Evolutionary conservation across 2,329 filamentous ascomycete species (phyloP).

Genomic region (Exophiala spinifera): DNA sequence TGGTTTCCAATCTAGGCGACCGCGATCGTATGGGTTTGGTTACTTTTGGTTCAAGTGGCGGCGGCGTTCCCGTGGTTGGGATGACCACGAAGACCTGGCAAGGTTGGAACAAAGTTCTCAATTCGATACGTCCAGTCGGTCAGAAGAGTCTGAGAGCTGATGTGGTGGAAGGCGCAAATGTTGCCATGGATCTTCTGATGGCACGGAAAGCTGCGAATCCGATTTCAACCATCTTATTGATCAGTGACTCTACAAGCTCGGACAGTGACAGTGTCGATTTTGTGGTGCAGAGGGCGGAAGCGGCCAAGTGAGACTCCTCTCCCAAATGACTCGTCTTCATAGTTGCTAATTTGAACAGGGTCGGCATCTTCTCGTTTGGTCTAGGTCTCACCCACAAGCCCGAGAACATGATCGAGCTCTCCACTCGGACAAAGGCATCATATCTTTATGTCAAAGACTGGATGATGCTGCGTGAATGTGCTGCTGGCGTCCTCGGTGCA

Average conservation of each 20-base stretch:
- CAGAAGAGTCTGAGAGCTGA: constrained; percentile 96
- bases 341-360: constrained; percentile 50
- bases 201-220: constrained; percentile 94
- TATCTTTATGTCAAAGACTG: constrained; percentile 99
- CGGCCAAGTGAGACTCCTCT: constrained; percentile 71
- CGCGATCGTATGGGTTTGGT: constrained; percentile 95
- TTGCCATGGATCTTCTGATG: constrained; percentile 98
- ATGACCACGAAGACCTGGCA: constrained; percentile 96
- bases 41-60: constrained; percentile 91
- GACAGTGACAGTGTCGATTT: constrained; percentile 96
- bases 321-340: constrained; percentile 1
- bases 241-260: constrained; percentile 93
- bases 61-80: constrained; percentile 90
- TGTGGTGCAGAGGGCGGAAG: constrained; percentile 92
- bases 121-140: constrained; percentile 85
- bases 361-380: constrained; percentile 94
- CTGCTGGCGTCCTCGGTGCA: constrained; percentile 86
- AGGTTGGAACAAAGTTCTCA: constrained; percentile 82
- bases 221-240: constrained; percentile 89
- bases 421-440: constrained; percentile 89
- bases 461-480: constrained; percentile 99
- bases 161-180: constrained; percentile 94
- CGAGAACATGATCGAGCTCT: constrained; percentile 97
- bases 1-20: constrained; percentile 85
- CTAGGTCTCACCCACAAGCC: constrained; percentile 96